Base-by-base conservation (phyloP, 768 basidiomycete species). In the Dioszegia aurantiaca region DNA sequence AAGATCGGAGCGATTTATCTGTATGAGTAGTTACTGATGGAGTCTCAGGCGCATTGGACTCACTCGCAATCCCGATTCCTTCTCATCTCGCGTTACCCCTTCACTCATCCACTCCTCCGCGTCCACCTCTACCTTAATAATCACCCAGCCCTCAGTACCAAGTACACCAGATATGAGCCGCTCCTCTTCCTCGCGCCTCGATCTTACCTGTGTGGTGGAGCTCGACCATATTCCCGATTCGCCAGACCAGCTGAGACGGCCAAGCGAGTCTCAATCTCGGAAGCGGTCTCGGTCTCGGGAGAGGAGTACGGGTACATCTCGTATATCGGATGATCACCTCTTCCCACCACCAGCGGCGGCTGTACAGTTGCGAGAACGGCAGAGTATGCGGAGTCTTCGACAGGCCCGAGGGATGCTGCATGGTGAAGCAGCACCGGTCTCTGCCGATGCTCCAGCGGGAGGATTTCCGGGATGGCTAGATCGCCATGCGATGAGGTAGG, bases 401-500 rank as follows among this genome's bases (percentile, higher is more conserved):
- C 54, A 55, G n/a, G 54, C 54, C 10, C 28, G 54, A 24, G 54
- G 27, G 21, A 19, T 55, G 42, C 4, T 24, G 14, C 14, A 54
- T 16, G 52, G 52, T 16, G 40, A 30, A 5, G 21, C 14, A 9
- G 44, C 21, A 9, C 11, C 23, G 10, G 23, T 24, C 8, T 23
- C 19, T 45, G 39, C 4, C 19, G 39, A 41, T 27, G 23, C 14
- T 17, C 42, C 19, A 3, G 40, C 42, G 12, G 40, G 10, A 11
- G 56, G 55, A 8, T 46, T 61, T 23, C 26, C 60, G 26, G 49
- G 11, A 31, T 52, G 55, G 51, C 19, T 62, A 19, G 60, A 62
- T 44, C 21, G 37, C 4, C 46, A 42, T 10, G 60, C 60, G 4
- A n/a, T 47, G 9, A 57, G 24, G 60, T 62, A n/a, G n/a, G n/a